Percentiles rank a stretch among this genome's conserved stretches.
Evolutionary conservation across 2,329 filamentous ascomycete species (phyloP).

Genomic region (Hypoxylon sp.): DNA sequence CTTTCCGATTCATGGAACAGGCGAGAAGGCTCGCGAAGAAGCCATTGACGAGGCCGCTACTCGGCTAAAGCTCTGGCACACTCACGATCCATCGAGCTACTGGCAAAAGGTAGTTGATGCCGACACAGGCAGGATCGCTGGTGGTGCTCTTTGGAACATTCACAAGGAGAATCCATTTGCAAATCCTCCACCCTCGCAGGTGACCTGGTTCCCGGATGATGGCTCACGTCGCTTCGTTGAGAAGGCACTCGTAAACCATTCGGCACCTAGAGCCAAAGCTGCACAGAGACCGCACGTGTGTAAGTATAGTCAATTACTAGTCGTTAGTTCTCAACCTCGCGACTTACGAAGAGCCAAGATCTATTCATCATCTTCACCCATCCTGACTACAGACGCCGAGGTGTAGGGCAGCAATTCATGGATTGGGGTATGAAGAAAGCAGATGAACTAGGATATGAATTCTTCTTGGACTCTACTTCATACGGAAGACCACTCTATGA

Average conservation of each 20-base stretch:
- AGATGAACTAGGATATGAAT: constrained; percentile 48
- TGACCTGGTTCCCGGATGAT: constrained; percentile 55
- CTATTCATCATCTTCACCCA: constrained; percentile 50
- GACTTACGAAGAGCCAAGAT: constrained; percentile 20
- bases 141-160: constrained; percentile 53
- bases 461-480: constrained; percentile 49
- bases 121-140: constrained; percentile 51
- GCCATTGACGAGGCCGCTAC: constrained; percentile 45
- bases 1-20: constrained; percentile 49
- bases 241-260: constrained; percentile 37
- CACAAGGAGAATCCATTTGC: constrained; percentile 52
- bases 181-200: constrained; percentile 30
- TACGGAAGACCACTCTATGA: constrained; percentile 46
- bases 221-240: constrained; percentile 46
- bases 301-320: constrained; percentile 25
- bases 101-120: constrained; percentile 55
- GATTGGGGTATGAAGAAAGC: constrained; percentile 51
- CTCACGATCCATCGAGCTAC: constrained; percentile 49
- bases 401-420: constrained; percentile 48
- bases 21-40: constrained; percentile 42
- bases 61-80: constrained; percentile 48
- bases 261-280: constrained; percentile 23
- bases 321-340: neutral
- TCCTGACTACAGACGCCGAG: constrained; percentile 45
- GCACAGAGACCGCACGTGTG: constrained; percentile 48